These are phyloP conservation scores for Clitopilus passeckerianus DNA, from an alignment of 768 basidiomycete genomes.

Conservation along the genomic window DNA sequence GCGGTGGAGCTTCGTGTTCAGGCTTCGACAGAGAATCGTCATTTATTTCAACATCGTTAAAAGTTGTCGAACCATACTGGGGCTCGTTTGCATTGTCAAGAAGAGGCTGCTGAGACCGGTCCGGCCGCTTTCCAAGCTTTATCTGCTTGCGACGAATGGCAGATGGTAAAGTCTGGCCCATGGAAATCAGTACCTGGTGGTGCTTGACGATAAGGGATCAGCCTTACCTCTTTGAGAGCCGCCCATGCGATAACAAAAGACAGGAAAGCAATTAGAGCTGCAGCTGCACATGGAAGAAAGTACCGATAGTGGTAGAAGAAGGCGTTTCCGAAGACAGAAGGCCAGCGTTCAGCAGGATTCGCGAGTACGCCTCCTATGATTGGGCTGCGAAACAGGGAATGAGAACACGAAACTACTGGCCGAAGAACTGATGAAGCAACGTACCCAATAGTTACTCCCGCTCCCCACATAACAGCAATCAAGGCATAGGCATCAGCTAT, in stretches of 20 bases:
- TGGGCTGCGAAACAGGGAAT: constrained; percentile 35
- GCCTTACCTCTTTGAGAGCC: constrained; percentile 40
- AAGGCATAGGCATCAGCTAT: constrained; percentile 24
- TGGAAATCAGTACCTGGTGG: not conserved
- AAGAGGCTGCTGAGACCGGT: not conserved
- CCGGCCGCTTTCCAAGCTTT: not conserved
- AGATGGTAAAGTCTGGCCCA: constrained; percentile 12
- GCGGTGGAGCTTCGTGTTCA: constrained; percentile 12
- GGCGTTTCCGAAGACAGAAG: constrained; percentile 43
- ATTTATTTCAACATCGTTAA: not conserved
- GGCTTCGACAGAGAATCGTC: constrained; percentile 3
- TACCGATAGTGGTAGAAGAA: constrained; percentile 36
- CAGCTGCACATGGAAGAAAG: constrained; percentile 41
- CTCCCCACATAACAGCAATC: constrained; percentile 22
- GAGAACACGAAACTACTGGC: not conserved
- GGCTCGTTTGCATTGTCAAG: not conserved
- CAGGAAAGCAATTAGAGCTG: constrained; percentile 27
- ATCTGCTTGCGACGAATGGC: constrained; percentile 7
- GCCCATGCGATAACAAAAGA: constrained; percentile 27
- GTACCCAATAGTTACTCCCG: constrained; percentile 18
- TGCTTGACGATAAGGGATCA: not conserved
- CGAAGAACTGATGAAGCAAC: not conserved
- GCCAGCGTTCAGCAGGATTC: constrained; percentile 57
- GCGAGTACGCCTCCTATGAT: constrained; percentile 61
- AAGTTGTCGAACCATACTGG: constrained; percentile 1